These are phyloP conservation scores for Mortierella sp. DNA, from an alignment of 371 early-diverging fungal species.

Conservation along the genomic window DNA sequence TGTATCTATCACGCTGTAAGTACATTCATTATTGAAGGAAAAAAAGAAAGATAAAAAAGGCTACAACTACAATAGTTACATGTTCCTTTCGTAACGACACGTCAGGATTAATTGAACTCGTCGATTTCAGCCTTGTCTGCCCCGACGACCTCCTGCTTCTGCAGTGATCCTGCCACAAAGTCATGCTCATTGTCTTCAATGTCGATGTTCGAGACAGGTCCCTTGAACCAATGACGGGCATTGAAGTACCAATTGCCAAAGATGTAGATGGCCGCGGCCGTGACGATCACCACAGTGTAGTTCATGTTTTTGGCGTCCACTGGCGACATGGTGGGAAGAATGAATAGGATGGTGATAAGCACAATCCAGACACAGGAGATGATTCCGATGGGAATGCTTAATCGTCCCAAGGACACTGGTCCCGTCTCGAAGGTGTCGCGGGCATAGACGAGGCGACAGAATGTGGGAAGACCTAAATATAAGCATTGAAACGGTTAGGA, in stretches of 20 bases:
- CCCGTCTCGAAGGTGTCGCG: slow-evolving; percentile 66
- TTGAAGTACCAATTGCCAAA: slow-evolving; percentile 59
- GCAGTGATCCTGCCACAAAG: slow-evolving; percentile 12
- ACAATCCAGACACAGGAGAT: slow-evolving; percentile 65
- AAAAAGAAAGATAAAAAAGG: too few relatives aligned
- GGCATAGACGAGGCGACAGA: slow-evolving; percentile 62
- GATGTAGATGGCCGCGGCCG: slow-evolving; percentile 55
- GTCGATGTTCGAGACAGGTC: slow-evolving; percentile 56
- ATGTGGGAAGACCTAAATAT: slow-evolving; percentile 62
- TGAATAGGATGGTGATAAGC: slow-evolving; percentile 68
- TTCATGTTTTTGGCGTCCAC: slow-evolving; percentile 70
- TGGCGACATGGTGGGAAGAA: slow-evolving; percentile 68
- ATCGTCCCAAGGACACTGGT: slow-evolving; percentile 64
- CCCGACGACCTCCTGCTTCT: slow-evolving; percentile 3
- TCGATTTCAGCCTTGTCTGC: slow-evolving; percentile 9
- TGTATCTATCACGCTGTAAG: too few relatives aligned
- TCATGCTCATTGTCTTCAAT: slow-evolving; percentile 41
- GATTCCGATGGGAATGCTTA: slow-evolving; percentile 57
- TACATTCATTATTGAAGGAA: too few relatives aligned
- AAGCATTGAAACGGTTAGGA: background rate
- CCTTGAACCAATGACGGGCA: slow-evolving; percentile 72
- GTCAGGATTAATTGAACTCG: background rate
- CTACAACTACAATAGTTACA: too few relatives aligned
- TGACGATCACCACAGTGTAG: slow-evolving; percentile 60
- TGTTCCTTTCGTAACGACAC: too few relatives aligned